Evolutionary conservation across 2,329 filamentous ascomycete species (phyloP).

Genomic region (Aureobasidium sp.): DNA sequence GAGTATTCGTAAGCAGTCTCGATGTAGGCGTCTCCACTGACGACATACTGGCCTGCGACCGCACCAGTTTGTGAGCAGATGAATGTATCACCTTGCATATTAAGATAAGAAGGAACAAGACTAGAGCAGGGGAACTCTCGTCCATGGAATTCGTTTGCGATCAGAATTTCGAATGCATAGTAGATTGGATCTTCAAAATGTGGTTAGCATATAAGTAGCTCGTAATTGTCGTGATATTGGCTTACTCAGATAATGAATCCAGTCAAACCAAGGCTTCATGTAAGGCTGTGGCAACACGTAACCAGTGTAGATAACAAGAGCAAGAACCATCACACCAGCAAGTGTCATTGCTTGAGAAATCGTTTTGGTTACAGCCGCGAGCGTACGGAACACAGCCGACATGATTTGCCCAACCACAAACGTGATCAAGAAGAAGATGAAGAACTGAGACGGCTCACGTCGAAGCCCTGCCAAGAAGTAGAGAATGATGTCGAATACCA

Average conservation of each 20-base stretch:
- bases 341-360: slow-evolving; percentile 58
- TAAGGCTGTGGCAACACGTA: slow-evolving; percentile 37
- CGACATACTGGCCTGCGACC: slow-evolving; percentile 32
- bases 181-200: slow-evolving; percentile 45
- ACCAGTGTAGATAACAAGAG: slow-evolving; percentile 58
- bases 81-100: slow-evolving; percentile 26
- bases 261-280: slow-evolving; percentile 42
- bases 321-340: slow-evolving; percentile 47
- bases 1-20: slow-evolving; percentile 31
- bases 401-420: slow-evolving; percentile 43
- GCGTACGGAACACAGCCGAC: slow-evolving; percentile 43
- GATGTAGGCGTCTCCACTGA: slow-evolving; percentile 32
- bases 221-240: too few species aligned
- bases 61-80: slow-evolving; percentile 36
- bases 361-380: slow-evolving; percentile 53
- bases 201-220: not conserved
- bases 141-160: slow-evolving; percentile 47
- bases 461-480: slow-evolving; percentile 52
- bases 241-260: slow-evolving; percentile 44
- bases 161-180: slow-evolving; percentile 58
- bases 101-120: slow-evolving; percentile 33
- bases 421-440: slow-evolving; percentile 57
- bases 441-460: slow-evolving; percentile 43
- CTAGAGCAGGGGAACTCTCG: slow-evolving; percentile 28
- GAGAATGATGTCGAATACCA: slow-evolving; percentile 49